Evolutionary conservation across 169 alveolate genomes (phyloP).

Genomic region (Eimeria falciformis): DNA sequence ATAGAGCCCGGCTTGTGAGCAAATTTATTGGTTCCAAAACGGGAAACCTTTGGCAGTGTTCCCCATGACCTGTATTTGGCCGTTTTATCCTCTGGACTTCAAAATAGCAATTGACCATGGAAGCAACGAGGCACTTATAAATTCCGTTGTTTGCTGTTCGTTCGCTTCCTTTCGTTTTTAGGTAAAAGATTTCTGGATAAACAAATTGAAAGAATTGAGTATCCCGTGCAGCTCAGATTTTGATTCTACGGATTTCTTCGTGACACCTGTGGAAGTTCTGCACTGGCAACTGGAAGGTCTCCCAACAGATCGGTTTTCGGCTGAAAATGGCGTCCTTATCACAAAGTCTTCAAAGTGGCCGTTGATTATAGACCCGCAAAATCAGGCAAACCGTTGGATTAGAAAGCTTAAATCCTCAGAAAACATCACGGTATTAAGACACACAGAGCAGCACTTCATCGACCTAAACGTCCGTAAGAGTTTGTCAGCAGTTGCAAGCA

Average conservation of each 20-base stretch:
- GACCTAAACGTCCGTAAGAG: too few species aligned
- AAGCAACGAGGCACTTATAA: too few species aligned
- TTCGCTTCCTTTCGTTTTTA: neutral
- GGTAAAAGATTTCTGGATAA: conserved; percentile 50
- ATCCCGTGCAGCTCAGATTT: conserved; percentile 92
- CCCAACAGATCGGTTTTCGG: conserved; percentile 95
- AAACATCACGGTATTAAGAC: conserved; percentile 71
- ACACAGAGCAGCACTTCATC: neutral
- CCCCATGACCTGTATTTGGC: neutral
- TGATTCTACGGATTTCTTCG: conserved; percentile 93
- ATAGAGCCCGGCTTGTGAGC: conserved; percentile 85
- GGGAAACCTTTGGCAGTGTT: too few species aligned
- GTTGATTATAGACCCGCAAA: conserved; percentile 96
- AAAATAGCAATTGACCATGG: neutral
- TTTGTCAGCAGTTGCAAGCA: too few species aligned
- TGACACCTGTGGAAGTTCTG: conserved; percentile 93
- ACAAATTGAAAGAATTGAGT: conserved; percentile 63
- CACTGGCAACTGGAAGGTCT: conserved; percentile 93
- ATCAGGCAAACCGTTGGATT: conserved; percentile 95
- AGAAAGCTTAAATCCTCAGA: conserved; percentile 89
- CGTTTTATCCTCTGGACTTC: neutral
- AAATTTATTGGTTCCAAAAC: conserved; percentile 82
- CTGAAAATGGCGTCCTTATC: conserved; percentile 95
- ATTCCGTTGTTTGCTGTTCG: too few species aligned
- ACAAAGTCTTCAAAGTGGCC: conserved; percentile 95